Percentiles rank a stretch among this genome's conserved stretches.
Evolutionary conservation across 306 rosid genomes (phyloP).

Genomic region (Ammopiptanthus mongolicus): DNA sequence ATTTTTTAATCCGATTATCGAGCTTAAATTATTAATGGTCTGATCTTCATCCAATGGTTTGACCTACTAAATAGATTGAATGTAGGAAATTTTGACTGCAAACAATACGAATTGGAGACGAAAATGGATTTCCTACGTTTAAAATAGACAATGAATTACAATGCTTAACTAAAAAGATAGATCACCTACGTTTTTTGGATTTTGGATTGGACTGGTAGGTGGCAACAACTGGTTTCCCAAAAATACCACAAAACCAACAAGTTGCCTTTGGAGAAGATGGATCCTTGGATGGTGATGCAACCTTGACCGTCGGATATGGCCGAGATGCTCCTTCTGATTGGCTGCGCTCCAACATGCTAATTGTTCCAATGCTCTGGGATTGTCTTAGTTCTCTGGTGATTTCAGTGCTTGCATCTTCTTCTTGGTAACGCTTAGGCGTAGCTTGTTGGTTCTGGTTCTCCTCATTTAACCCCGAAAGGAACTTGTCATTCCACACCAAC

Average conservation of each 20-base stretch:
- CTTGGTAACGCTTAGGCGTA: not conserved
- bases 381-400: not conserved
- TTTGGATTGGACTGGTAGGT: not conserved
- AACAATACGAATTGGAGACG: too few relatives aligned
- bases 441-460: not conserved
- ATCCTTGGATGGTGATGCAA: conserved; percentile 24
- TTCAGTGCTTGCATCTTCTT: not conserved
- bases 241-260: conserved; percentile 39
- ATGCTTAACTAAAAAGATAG: not conserved
- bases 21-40: too few relatives aligned
- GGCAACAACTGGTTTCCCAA: conserved; percentile 25
- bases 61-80: too few relatives aligned
- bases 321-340: conserved; percentile 14
- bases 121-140: too few relatives aligned
- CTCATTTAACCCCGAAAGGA: not conserved
- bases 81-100: too few relatives aligned
- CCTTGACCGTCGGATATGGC: not conserved
- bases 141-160: too few relatives aligned
- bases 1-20: too few relatives aligned
- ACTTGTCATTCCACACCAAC: conserved; percentile 47
- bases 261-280: conserved; percentile 49
- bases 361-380: not conserved
- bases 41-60: too few relatives aligned
- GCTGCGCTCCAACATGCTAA: not conserved
- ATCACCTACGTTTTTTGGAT: conserved; percentile 29